A percentile compares a stretch with the other conserved stretches of the same genome.
Conservation (phyloP, 176 grass and related monocot species). For the Oryza punctata region DNA sequence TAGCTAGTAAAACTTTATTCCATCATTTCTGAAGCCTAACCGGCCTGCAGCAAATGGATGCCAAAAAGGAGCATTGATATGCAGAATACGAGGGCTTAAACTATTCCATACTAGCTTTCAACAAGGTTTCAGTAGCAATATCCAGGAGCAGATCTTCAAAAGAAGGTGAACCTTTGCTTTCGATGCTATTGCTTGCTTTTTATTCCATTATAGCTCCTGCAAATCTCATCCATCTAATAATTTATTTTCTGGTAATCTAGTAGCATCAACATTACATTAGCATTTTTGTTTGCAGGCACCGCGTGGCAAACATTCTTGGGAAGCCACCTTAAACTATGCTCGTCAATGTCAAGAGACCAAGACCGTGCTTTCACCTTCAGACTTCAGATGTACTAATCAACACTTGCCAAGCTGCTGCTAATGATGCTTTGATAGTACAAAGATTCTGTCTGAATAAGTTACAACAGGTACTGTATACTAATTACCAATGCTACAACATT, state of each 20-base stretch:
- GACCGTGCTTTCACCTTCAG: constrained; percentile 25
- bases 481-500: not conserved
- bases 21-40: constrained; percentile 5
- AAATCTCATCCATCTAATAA: constrained; percentile 10
- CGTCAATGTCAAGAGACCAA: constrained; percentile 43
- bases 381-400: constrained; percentile 24
- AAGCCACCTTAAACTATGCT: constrained; percentile 35
- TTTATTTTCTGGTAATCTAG: constrained; percentile 30
- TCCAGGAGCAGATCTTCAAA: constrained; percentile 24
- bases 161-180: constrained; percentile 35
- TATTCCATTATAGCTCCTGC: constrained; percentile 15
- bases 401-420: constrained; percentile 6
- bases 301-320: constrained; percentile 49
- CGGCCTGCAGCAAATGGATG: not conserved
- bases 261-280: constrained; percentile 12
- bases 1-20: not conserved
- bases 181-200: not conserved
- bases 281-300: not conserved
- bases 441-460: constrained; percentile 23
- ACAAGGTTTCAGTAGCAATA: constrained; percentile 1
- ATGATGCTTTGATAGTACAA: constrained; percentile 15
- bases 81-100: not conserved
- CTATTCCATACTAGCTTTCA: constrained; percentile 15
- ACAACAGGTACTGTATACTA: constrained; percentile 18
- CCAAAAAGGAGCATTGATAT: not conserved